Conservation (phyloP, 345 rosid genomes). For the Camelina sativa region DNA sequence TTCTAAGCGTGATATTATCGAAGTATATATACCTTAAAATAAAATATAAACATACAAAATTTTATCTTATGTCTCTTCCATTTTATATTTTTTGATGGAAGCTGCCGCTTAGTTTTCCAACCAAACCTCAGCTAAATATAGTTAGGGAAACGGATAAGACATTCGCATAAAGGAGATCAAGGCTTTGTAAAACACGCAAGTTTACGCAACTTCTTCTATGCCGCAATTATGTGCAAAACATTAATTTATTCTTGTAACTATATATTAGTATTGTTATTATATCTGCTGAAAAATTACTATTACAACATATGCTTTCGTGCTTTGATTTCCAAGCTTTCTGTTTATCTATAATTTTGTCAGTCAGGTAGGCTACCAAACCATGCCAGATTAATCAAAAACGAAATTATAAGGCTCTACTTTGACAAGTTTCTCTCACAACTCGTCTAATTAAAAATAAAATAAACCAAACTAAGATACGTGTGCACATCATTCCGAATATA, state of each 20-base stretch:
- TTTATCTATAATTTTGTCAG: conserved; percentile 10
- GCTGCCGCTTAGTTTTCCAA: conserved; percentile 30
- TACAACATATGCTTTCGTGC: conserved; percentile 8
- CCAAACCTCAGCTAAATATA: conserved; percentile 42
- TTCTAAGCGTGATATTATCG: no score
- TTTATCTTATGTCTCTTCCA: background rate
- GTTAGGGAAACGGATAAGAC: conserved; percentile 37
- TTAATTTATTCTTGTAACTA: background rate
- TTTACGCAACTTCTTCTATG: conserved; percentile 6
- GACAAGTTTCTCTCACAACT: conserved; percentile 17
- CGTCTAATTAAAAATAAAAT: background rate
- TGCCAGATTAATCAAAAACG: conserved; percentile 6
- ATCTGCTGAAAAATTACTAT: conserved; percentile 13
- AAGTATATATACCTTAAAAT: no score
- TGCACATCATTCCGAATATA: conserved; percentile 3
- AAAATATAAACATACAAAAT: no score
- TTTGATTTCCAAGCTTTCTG: conserved; percentile 1
- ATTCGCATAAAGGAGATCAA: background rate
- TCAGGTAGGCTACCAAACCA: conserved; percentile 37
- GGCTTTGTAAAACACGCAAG: conserved; percentile 33
- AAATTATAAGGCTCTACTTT: conserved; percentile 5
- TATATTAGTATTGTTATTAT: background rate
- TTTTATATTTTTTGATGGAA: conserved; percentile 3
- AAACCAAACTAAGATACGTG: conserved; percentile 2
- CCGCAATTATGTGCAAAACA: background rate